phyloP scores from a whole-genome alignment of 179 eudicot genomes.

The Spergularia azorica region DNA sequence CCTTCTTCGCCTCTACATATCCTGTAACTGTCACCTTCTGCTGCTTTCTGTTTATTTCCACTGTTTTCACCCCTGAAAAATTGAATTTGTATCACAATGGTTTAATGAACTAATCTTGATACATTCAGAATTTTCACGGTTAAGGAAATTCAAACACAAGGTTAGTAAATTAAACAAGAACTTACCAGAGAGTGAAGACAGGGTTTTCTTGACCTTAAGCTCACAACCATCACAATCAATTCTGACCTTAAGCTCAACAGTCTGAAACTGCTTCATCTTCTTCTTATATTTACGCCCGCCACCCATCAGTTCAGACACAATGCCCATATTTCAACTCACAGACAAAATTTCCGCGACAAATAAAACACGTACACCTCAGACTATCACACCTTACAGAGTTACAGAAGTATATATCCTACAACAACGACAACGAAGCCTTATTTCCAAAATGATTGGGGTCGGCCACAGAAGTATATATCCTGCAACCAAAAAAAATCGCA shows the following conservation, averaged over 20 bases:
- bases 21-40: slow-evolving; percentile 77
- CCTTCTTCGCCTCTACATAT: slow-evolving; percentile 58
- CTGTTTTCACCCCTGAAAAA: slow-evolving; percentile 59
- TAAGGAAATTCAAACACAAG: neutral
- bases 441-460: too few species aligned
- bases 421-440: neutral
- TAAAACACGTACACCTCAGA: too few species aligned
- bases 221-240: slow-evolving; percentile 97
- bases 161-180: neutral
- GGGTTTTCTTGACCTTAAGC: slow-evolving; percentile 72
- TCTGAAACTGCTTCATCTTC: slow-evolving; percentile 67
- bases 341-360: neutral
- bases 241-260: slow-evolving; percentile 82
- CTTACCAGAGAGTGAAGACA: slow-evolving; percentile 64
- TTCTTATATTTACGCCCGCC: slow-evolving; percentile 47
- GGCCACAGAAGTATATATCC: too few species aligned
- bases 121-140: neutral
- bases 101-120: neutral
- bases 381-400: too few species aligned
- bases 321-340: slow-evolving; percentile 47
- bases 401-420: too few species aligned
- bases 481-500: neutral
- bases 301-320: slow-evolving; percentile 65
- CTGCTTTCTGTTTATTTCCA: slow-evolving; percentile 74
- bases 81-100: neutral